These are phyloP conservation scores for Bipolaris victoriae DNA, from an alignment of 2,329 filamentous ascomycete genomes.

Conservation along the genomic window DNA sequence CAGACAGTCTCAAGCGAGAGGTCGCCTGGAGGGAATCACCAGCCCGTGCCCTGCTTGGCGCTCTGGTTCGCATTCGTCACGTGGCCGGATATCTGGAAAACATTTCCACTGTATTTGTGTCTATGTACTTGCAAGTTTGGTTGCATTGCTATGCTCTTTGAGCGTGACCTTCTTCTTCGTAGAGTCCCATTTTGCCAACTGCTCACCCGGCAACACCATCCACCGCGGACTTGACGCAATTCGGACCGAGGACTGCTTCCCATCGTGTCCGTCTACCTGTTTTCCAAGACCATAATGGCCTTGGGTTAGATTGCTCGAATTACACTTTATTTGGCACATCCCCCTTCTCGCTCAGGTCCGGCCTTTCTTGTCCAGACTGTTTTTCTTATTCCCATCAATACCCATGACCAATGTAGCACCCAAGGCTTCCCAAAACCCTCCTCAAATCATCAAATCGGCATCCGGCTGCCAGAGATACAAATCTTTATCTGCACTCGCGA, in stretches of 20 bases:
- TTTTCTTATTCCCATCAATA: neutral
- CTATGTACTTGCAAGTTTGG: too few species aligned
- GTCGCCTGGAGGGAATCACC: neutral
- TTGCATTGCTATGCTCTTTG: too few species aligned
- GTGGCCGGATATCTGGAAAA: neutral
- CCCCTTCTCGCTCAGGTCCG: neutral
- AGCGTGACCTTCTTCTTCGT: too few species aligned
- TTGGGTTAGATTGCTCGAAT: too few species aligned
- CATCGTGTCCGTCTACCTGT: too few species aligned
- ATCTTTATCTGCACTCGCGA: slow-evolving; percentile 88
- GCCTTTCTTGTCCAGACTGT: neutral
- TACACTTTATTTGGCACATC: neutral
- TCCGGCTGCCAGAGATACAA: slow-evolving; percentile 58
- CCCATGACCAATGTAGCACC: neutral
- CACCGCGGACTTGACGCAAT: too few species aligned
- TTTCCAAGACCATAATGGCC: too few species aligned
- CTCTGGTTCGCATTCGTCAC: too few species aligned
- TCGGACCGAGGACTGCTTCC: too few species aligned
- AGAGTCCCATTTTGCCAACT: too few species aligned
- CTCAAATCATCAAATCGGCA: slow-evolving; percentile 49
- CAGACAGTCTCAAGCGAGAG: neutral
- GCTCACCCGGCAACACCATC: too few species aligned
- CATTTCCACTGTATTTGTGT: neutral
- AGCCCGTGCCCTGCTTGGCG: slow-evolving; percentile 5
- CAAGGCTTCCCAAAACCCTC: neutral